phyloP scores from a whole-genome alignment of 257 asterid species.

The Euphrasia confusa region DNA sequence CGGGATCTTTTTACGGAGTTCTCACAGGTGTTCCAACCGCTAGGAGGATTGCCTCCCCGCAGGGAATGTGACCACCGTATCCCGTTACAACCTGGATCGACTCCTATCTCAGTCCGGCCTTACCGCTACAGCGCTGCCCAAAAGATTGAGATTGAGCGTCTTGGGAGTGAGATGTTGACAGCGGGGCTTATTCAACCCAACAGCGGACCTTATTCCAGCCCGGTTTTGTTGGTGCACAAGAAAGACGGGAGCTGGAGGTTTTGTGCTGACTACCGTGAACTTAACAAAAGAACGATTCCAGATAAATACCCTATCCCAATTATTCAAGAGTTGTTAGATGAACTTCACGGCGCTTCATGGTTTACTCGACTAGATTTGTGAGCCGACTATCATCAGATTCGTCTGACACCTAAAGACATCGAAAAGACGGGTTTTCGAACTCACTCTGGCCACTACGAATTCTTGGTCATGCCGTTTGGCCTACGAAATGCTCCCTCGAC shows the following conservation, averaged over 20 bases:
- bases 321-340: neutral
- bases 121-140: too few relatives aligned
- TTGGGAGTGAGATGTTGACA: neutral
- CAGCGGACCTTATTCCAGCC: neutral
- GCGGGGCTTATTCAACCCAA: neutral
- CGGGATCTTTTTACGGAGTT: too few relatives aligned
- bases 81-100: too few relatives aligned
- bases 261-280: neutral
- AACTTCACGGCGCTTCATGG: neutral
- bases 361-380: neutral
- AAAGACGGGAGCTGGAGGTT: neutral
- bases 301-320: neutral
- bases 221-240: neutral
- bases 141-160: neutral
- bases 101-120: too few relatives aligned
- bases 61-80: too few relatives aligned
- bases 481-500: neutral
- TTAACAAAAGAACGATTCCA: neutral
- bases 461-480: neutral
- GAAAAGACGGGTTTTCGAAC: neutral
- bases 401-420: neutral
- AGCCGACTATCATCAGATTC: neutral
- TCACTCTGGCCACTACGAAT: neutral
- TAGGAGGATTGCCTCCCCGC: too few relatives aligned
- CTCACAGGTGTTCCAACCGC: too few relatives aligned